A percentile compares a stretch with the other conserved stretches of the same genome.
These are phyloP conservation scores for Rauvolfia tetraphylla DNA, from an alignment of 257 asterid species.

Conservation along the genomic window DNA sequence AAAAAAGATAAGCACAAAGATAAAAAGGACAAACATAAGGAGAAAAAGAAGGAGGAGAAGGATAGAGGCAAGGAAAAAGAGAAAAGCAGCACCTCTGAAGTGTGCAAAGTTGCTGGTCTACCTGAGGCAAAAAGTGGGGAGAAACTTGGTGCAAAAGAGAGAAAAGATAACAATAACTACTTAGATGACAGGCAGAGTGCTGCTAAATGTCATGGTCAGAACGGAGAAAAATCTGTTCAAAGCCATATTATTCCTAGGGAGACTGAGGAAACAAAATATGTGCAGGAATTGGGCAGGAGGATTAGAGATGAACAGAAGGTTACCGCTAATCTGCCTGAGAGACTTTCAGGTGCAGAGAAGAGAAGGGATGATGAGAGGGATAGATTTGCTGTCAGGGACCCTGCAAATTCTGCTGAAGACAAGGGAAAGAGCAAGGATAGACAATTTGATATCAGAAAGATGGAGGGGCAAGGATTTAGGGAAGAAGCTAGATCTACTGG, in stretches of 20 bases:
- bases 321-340: constrained; percentile 39
- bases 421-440: constrained; percentile 35
- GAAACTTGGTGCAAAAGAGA: constrained; percentile 33
- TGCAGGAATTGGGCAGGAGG: constrained; percentile 60
- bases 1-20: constrained; percentile 58
- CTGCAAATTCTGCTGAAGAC: constrained; percentile 35
- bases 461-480: constrained; percentile 30
- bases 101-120: constrained; percentile 42
- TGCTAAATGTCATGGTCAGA: constrained; percentile 37
- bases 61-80: constrained; percentile 46
- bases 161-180: constrained; percentile 24
- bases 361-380: constrained; percentile 31
- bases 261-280: constrained; percentile 47
- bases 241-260: constrained; percentile 27
- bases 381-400: constrained; percentile 26
- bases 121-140: constrained; percentile 34
- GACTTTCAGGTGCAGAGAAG: constrained; percentile 25
- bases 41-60: constrained; percentile 51
- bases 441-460: constrained; percentile 34
- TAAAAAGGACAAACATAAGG: constrained; percentile 52
- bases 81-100: constrained; percentile 59
- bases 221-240: constrained; percentile 37
- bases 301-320: constrained; percentile 41
- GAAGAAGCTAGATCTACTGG: constrained; percentile 30
- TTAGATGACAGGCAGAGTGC: constrained; percentile 31